Evolutionary conservation across 2,329 filamentous ascomycete species (phyloP).

Genomic region (Alternaria dauci): DNA sequence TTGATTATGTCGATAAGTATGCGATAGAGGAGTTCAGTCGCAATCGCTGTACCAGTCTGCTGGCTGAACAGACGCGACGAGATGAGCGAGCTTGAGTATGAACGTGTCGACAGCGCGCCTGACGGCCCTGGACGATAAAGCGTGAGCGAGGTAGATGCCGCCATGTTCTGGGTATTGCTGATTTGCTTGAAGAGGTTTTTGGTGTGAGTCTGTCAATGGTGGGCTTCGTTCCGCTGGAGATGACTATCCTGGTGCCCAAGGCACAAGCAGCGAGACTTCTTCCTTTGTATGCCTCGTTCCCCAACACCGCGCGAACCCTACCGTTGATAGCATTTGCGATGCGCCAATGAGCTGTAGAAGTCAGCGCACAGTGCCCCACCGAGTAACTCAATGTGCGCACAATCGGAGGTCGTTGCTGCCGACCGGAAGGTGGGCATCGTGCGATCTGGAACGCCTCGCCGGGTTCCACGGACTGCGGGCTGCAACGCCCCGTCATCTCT

Average conservation of each 20-base stretch:
- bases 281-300: neutral
- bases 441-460: neutral
- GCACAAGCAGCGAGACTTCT: neutral
- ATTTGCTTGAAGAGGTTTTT: neutral
- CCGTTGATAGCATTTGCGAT: neutral
- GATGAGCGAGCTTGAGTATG: constrained; percentile 20
- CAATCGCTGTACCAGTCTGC: constrained; percentile 38
- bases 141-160: constrained; percentile 22
- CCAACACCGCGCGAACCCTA: neutral
- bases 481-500: neutral
- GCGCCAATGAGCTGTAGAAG: constrained; percentile 13
- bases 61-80: constrained; percentile 24
- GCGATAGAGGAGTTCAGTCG: constrained; percentile 43
- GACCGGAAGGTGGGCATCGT: constrained; percentile 9
- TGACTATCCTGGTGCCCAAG: neutral
- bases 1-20: constrained; percentile 42
- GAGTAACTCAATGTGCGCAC: neutral
- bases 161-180: constrained; percentile 20
- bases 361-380: neutral
- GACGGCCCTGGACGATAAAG: constrained; percentile 19
- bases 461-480: constrained; percentile 11
- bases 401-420: constrained; percentile 16
- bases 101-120: constrained; percentile 4
- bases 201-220: neutral
- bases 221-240: neutral